Percentiles rank a stretch among this genome's conserved stretches.
Conservation (phyloP, 805 yeast genomes). For the Scheffersomyces stipitis region DNA sequence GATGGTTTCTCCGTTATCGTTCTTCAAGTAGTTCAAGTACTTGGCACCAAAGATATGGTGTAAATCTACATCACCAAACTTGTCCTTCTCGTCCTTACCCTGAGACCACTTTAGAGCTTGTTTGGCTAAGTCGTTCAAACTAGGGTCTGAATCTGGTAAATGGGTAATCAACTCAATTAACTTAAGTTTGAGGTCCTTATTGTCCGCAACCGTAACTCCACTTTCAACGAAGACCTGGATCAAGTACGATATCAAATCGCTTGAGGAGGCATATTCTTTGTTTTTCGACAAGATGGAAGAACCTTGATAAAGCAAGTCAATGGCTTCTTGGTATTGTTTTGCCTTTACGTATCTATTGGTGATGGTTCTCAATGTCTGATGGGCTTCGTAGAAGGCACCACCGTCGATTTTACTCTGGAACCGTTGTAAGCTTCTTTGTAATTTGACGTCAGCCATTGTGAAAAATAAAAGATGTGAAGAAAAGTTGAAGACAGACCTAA, state of each 20-base stretch:
- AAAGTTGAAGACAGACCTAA: no score
- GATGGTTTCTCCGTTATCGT: conserved; percentile 8
- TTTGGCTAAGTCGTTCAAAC: conserved; percentile 64
- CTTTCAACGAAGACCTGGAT: conserved; percentile 66
- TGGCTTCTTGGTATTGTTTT: conserved; percentile 67
- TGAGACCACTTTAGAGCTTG: conserved; percentile 69
- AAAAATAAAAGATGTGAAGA: background rate
- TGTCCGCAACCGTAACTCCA: conserved; percentile 31
- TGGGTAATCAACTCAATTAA: conserved; percentile 48
- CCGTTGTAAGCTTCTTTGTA: conserved; percentile 60
- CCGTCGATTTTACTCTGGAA: conserved; percentile 67
- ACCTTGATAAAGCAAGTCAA: conserved; percentile 70
- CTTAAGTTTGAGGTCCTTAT: conserved; percentile 43
- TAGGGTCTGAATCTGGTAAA: conserved; percentile 43
- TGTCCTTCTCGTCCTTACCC: conserved; percentile 36
- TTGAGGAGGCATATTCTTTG: conserved; percentile 75
- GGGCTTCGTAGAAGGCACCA: conserved; percentile 90
- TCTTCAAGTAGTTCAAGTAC: conserved; percentile 42
- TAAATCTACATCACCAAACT: conserved; percentile 73
- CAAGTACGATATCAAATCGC: conserved; percentile 72
- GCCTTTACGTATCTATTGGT: conserved; percentile 78
- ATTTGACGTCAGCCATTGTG: conserved; percentile 30
- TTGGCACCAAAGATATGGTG: conserved; percentile 74
- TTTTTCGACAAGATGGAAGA: conserved; percentile 66
- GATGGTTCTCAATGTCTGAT: conserved; percentile 88